phyloP scores from a whole-genome alignment of 139 green algal species.

The Chlorella vulgaris region DNA sequence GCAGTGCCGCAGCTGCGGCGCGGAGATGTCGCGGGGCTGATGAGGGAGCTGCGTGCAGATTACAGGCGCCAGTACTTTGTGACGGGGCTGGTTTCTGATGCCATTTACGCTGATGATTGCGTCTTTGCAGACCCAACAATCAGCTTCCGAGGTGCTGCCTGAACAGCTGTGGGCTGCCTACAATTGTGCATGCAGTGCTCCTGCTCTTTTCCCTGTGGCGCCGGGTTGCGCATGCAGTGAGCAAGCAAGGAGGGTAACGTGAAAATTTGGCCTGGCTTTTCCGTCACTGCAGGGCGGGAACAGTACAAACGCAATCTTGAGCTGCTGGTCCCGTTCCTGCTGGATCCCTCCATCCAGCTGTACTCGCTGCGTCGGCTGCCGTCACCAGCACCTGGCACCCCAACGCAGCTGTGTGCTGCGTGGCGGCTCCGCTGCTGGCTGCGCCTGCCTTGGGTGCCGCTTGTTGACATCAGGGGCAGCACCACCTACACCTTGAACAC shows the following conservation, averaged over 20 bases:
- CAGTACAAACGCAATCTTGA: slow-evolving; percentile 67
- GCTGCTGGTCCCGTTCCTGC: slow-evolving; percentile 64
- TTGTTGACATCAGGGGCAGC: slow-evolving; percentile 50
- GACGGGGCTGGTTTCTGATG: slow-evolving; percentile 53
- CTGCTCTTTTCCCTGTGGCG: not conserved
- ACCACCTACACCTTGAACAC: slow-evolving; percentile 61
- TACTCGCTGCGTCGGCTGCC: slow-evolving; percentile 28
- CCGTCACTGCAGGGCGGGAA: slow-evolving; percentile 43
- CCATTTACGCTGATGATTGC: slow-evolving; percentile 65
- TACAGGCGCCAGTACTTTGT: slow-evolving; percentile 39
- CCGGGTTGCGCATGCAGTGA: too few species aligned
- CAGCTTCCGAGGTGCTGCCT: slow-evolving; percentile 48
- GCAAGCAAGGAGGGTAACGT: too few species aligned
- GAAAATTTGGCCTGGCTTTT: not conserved
- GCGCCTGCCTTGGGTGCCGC: slow-evolving; percentile 62
- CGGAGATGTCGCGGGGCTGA: slow-evolving; percentile 30
- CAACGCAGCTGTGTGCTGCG: slow-evolving; percentile 34
- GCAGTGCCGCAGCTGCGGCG: not conserved
- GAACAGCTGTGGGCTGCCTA: not conserved
- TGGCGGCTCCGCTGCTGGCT: slow-evolving; percentile 57
- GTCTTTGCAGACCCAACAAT: slow-evolving; percentile 70
- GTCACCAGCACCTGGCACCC: not conserved
- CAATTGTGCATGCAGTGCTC: not conserved
- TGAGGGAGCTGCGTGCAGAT: slow-evolving; percentile 19
- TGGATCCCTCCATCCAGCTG: slow-evolving; percentile 46